A percentile compares a stretch with the other conserved stretches of the same genome.
Evolutionary conservation across 805 yeast genomes (phyloP).

Genomic region (Ogataea paraovalis): DNA sequence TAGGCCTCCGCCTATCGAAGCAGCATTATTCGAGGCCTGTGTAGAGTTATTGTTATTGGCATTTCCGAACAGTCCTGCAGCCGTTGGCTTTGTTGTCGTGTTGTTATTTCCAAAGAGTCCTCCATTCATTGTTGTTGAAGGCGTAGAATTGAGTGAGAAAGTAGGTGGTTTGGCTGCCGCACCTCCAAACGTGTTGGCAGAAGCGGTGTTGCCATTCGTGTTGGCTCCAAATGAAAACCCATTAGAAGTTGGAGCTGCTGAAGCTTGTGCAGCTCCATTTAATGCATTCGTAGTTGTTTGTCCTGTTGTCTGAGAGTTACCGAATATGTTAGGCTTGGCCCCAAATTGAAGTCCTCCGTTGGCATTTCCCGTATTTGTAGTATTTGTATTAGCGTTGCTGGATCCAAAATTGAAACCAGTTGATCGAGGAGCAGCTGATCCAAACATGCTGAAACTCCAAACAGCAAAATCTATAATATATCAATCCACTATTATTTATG

Average conservation of each 20-base stretch:
- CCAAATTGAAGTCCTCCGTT: conserved; percentile 7
- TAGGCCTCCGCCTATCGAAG: background rate
- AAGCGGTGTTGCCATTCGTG: conserved; percentile 4
- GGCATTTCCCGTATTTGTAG: conserved; percentile 2
- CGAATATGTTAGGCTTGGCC: conserved; percentile 20
- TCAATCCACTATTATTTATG: background rate
- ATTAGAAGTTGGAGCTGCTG: conserved; percentile 6
- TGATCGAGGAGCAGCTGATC: conserved; percentile 20
- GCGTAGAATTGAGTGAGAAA: background rate
- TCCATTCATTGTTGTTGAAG: background rate
- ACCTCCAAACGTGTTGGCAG: background rate
- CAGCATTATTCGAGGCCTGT: background rate
- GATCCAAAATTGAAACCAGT: conserved; percentile 24
- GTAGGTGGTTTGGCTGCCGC: background rate
- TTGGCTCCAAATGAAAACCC: conserved; percentile 13
- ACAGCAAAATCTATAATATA: background rate
- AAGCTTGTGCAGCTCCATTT: conserved; percentile 23
- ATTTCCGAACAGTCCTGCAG: background rate
- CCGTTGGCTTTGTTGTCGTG: background rate
- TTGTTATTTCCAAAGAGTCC: background rate
- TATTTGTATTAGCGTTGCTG: conserved; percentile 1
- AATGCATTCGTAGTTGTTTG: conserved; percentile 17
- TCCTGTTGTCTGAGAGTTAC: conserved; percentile 24
- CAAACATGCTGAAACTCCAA: conserved; percentile 18
- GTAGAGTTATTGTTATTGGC: background rate